These are phyloP conservation scores for Penicillium odoratum DNA, from an alignment of 495 filamentous ascomycete genomes.

Conservation along the genomic window DNA sequence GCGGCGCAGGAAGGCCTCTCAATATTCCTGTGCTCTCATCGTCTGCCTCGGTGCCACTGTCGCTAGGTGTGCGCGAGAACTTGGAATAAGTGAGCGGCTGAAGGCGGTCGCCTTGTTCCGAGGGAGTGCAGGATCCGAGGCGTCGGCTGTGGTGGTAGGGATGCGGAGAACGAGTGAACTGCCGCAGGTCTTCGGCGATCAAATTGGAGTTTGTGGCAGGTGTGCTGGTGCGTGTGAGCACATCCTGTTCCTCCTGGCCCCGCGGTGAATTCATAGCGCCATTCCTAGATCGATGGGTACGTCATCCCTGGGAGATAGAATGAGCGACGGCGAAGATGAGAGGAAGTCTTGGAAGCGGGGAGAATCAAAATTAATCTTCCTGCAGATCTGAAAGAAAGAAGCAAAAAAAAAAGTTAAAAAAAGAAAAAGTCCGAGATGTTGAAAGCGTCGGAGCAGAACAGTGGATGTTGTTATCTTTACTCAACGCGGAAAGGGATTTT, in stretches of 20 bases:
- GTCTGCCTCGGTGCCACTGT: conserved; percentile 89
- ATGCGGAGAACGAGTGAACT: conserved; percentile 72
- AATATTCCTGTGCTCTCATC: conserved; percentile 74
- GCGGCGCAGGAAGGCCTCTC: conserved; percentile 78
- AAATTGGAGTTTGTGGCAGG: conserved; percentile 24
- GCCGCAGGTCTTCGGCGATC: conserved; percentile 39
- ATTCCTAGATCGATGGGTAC: conserved; percentile 35
- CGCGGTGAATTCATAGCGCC: conserved; percentile 43
- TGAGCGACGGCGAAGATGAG: background rate
- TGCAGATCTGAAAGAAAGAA: conserved; percentile 1
- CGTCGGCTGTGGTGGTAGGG: conserved; percentile 62
- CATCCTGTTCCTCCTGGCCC: conserved; percentile 38
- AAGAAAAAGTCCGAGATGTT: background rate
- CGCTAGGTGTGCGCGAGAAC: conserved; percentile 63
- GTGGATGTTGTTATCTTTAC: conserved; percentile 31
- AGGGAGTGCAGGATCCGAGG: conserved; percentile 23
- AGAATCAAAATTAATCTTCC: background rate
- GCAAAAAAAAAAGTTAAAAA: background rate
- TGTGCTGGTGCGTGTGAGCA: conserved; percentile 24
- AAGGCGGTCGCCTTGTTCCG: conserved; percentile 29
- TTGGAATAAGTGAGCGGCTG: conserved; percentile 26
- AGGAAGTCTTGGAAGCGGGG: background rate
- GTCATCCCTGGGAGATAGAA: conserved; percentile 34
- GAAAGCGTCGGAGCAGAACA: background rate
- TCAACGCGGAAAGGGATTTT: conserved; percentile 29